Percentiles rank a stretch among this genome's conserved stretches.
Evolutionary conservation across 2,329 filamentous ascomycete species (phyloP).

Genomic region (Paecilomyces sp.): DNA sequence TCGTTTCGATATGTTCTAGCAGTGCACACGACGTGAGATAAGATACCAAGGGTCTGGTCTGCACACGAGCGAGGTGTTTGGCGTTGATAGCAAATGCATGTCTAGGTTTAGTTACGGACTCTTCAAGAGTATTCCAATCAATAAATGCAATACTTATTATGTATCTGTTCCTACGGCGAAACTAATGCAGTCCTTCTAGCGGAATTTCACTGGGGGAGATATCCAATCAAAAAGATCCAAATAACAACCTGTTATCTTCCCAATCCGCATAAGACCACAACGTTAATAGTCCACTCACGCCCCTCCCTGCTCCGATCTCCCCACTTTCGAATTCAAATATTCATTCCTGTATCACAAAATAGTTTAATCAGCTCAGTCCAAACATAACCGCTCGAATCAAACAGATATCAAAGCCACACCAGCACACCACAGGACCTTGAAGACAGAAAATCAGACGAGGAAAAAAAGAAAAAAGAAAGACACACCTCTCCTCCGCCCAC

Average conservation of each 20-base stretch:
- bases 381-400: not conserved
- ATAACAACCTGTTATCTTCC: too few species aligned
- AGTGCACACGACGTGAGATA: not conserved
- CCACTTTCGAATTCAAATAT: not conserved
- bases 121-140: not conserved
- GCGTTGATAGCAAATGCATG: slow-evolving; percentile 5
- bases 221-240: too few species aligned
- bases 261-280: not conserved
- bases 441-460: not conserved
- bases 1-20: not conserved
- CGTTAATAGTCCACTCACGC: not conserved
- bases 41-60: not conserved
- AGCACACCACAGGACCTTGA: not conserved
- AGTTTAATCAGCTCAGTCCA: too few species aligned
- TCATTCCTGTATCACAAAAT: not conserved
- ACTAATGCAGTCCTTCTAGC: too few species aligned
- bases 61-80: slow-evolving; percentile 13
- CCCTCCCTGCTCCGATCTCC: not conserved
- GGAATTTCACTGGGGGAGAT: too few species aligned
- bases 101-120: not conserved
- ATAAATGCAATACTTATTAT: too few species aligned
- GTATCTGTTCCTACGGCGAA: too few species aligned
- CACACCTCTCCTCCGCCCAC: not conserved
- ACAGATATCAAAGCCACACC: not conserved
- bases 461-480: not conserved